phyloP scores from a whole-genome alignment of 1,284 basidiomycete species.

The Irpex rosettiformis region DNA sequence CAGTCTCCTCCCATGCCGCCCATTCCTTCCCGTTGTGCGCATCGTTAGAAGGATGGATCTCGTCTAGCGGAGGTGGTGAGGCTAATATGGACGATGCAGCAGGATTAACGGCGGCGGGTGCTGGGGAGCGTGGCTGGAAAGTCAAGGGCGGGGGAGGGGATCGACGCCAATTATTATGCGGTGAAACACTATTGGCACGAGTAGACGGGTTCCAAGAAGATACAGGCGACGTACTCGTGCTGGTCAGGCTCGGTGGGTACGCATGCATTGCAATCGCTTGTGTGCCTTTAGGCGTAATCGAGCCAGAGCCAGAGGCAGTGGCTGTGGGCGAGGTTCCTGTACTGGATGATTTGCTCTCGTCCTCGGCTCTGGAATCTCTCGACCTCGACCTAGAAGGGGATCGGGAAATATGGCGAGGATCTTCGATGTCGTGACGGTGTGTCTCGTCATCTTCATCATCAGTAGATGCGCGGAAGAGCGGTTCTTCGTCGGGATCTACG shows the following conservation, averaged over 20 bases:
- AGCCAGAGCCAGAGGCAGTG: constrained; percentile 22
- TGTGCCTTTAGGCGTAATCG: constrained; percentile 30
- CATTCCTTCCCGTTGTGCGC: constrained; percentile 34
- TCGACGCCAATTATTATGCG: constrained; percentile 33
- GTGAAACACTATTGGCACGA: constrained; percentile 24
- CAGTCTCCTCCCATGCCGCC: constrained; percentile 43
- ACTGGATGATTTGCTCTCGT: constrained; percentile 32
- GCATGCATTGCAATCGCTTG: constrained; percentile 40
- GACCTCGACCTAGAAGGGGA: constrained; percentile 32
- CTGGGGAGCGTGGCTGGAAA: constrained; percentile 26
- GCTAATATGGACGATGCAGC: constrained; percentile 12
- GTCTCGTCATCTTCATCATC: constrained; percentile 56
- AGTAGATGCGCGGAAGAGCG: constrained; percentile 41
- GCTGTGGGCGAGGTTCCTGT: constrained; percentile 23
- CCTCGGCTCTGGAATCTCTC: constrained; percentile 21
- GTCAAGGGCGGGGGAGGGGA: constrained; percentile 39
- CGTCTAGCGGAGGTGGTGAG: neutral
- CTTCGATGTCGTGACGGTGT: constrained; percentile 44
- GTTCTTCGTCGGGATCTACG: constrained; percentile 47
- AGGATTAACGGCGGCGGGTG: constrained; percentile 18
- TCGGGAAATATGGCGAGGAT: constrained; percentile 28
- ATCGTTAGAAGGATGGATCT: constrained; percentile 4
- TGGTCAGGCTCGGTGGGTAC: constrained; percentile 54
- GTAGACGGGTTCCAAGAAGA: constrained; percentile 25
- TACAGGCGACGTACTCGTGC: constrained; percentile 33